phyloP scores from a whole-genome alignment of 164 flowering plant species.

The Houttuynia cordata region DNA sequence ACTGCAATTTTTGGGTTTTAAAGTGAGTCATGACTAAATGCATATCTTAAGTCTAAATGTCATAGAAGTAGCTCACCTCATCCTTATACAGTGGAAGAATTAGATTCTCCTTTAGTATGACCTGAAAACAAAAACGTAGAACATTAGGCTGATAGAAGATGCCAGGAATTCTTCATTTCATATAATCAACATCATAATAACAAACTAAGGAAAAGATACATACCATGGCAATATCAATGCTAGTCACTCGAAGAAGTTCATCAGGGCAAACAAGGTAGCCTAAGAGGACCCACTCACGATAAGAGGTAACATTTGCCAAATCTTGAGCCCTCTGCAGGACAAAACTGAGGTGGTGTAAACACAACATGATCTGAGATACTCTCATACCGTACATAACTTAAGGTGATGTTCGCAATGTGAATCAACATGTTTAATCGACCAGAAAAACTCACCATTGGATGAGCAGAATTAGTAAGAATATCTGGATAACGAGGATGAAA shows the following conservation, averaged over 20 bases:
- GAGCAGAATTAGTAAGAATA: slow-evolving; percentile 98
- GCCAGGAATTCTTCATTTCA: neutral
- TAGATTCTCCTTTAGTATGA: slow-evolving; percentile 86
- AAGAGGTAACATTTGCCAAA: slow-evolving; percentile 83
- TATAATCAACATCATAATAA: neutral
- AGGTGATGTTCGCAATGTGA: neutral
- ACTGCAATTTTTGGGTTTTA: slow-evolving; percentile 45
- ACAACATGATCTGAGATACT: too few relatives aligned
- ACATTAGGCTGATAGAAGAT: neutral
- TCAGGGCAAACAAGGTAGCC: slow-evolving; percentile 99
- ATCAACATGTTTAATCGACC: neutral
- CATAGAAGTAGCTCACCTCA: slow-evolving; percentile 37
- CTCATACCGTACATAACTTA: too few relatives aligned
- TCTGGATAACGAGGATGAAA: slow-evolving; percentile 99
- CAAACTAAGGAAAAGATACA: neutral
- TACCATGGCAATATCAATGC: slow-evolving; percentile 98
- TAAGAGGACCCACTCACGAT: slow-evolving; percentile 87
- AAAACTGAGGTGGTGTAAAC: neutral
- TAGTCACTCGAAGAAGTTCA: slow-evolving; percentile 93
- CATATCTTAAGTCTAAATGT: neutral
- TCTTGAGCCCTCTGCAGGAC: slow-evolving; percentile 89
- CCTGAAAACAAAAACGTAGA: slow-evolving; percentile 35
- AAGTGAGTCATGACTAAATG: neutral
- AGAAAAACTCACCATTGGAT: slow-evolving; percentile 64
- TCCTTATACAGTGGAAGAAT: slow-evolving; percentile 78